Base-by-base conservation (phyloP, 73 alveolate species). In the Halteria grandinella region DNA sequence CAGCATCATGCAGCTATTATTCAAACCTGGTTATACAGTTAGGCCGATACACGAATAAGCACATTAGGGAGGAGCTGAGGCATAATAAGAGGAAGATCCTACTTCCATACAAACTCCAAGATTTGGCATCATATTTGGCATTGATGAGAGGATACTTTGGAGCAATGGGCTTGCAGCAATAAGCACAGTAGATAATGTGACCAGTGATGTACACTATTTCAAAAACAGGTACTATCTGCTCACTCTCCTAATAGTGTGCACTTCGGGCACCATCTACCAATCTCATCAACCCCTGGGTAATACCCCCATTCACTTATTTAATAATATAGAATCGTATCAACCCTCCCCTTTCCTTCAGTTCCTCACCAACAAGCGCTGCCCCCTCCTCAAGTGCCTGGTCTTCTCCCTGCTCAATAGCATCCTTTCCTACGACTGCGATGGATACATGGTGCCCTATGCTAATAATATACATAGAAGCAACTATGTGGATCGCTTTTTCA, bases 21-120 rank as follows among this genome's bases (percentile, higher is more conserved):
- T 53, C 17, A 53, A 53, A 45, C 69, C 69, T 18, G 69, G 69
- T 7, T 53, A 25, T 53, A 53, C 69, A 4, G 29, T 53, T 21
- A 53, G 43, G 29, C 29, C 29, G 8, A 53, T 7, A 3, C 44
- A 48, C 7, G 60, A 48, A 48, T 11, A 48, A 17, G 20, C 14
- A n/a, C 21, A n/a, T 8, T n/a, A 48, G 33, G 7, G 21, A 17
- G n/a, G n/a, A n/a, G n/a, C n/a, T n/a, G n/a, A n/a, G n/a, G n/a
- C n/a, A n/a, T n/a, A n/a, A n/a, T n/a, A n/a, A n/a, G n/a, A n/a
- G n/a, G n/a, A n/a, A n/a, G n/a, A n/a, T n/a, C n/a, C n/a, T n/a
- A n/a, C n/a, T n/a, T n/a, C n/a, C n/a, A n/a, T n/a, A n/a, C n/a
- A n/a, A n/a, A n/a, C n/a, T n/a, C 25, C 7, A 48, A n/a, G 7